Base-by-base conservation (phyloP, 306 rosid genomes). In the Corylus avellana region DNA sequence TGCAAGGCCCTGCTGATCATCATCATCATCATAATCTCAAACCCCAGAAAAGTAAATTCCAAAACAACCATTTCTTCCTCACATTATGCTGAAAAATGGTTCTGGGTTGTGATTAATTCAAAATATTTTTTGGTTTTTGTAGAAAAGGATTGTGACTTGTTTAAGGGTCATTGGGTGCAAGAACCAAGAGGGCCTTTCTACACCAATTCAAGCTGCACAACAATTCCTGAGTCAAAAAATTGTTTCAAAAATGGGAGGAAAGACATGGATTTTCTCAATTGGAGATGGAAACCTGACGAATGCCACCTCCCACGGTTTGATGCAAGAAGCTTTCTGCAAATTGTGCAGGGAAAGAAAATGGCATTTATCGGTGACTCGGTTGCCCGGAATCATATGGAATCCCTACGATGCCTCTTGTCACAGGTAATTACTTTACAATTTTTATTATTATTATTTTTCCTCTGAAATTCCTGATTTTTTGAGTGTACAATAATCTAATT, bases 361-460 rank as follows among this genome's bases (percentile, higher is more conserved):
- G 97, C 91, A 1, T 95, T 95, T 70, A 71, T 95, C 46, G 99
- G 99, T 7, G 98, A 95, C 68, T 95, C 98, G 68, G 96, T 95
- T 25, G 85, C 98, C 5, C 86, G 97, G 56, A 95, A 95, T 83
- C 97, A 95, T 39, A n/a, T 91, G 74, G 99, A 95, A 47, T 95
- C 99, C 44, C 90, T 95, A 68, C 84, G 91, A 12, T 95, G 98
- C 55, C 85, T 93, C 74, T 81, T 95, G 73, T 91, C 99, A 50
- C 96, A 85, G 98, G 99, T 89, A 7, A 17, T 13, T 73, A 35
- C 35, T 9, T 32, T 44, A 13, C 16, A 46, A 50, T 71, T 63
- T 1, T 32, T 12, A 2, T 32, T 29, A 22, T n/a, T 57, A 17
- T 37, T 8, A 3, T 37, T 39, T 5, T 1, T 1, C 3, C 14